Conservation (phyloP, 2,329 filamentous ascomycete species). For the Colletotrichum cuscutae region DNA sequence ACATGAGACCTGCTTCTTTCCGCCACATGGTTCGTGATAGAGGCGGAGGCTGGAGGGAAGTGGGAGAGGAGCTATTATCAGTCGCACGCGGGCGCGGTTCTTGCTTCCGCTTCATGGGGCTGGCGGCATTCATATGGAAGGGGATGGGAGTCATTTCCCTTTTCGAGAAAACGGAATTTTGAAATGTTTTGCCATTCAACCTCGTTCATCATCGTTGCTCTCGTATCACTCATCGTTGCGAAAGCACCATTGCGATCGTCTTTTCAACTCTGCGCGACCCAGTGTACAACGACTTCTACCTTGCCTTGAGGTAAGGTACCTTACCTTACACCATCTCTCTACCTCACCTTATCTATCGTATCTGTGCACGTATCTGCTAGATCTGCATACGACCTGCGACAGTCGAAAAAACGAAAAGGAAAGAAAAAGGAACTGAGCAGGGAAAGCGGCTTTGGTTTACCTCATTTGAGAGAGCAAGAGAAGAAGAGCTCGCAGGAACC, state of each 20-base stretch:
- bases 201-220: background rate
- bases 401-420: background rate
- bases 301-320: no score
- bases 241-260: background rate
- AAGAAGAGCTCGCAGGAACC: conserved; percentile 5
- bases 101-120: background rate
- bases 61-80: background rate
- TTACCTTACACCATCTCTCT: background rate
- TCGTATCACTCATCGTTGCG: background rate
- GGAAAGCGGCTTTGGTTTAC: background rate
- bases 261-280: background rate
- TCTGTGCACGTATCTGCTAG: background rate
- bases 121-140: background rate
- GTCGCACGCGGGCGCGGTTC: background rate
- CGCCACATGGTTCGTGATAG: background rate
- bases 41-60: background rate
- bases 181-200: background rate
- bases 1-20: background rate
- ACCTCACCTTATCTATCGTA: background rate
- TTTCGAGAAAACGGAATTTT: background rate
- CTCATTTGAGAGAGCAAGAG: background rate
- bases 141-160: background rate
- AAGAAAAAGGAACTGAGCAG: background rate
- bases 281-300: background rate
- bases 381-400: background rate